Base-by-base conservation (phyloP, 306 rosid species). In the Dryas alaskensis region DNA sequence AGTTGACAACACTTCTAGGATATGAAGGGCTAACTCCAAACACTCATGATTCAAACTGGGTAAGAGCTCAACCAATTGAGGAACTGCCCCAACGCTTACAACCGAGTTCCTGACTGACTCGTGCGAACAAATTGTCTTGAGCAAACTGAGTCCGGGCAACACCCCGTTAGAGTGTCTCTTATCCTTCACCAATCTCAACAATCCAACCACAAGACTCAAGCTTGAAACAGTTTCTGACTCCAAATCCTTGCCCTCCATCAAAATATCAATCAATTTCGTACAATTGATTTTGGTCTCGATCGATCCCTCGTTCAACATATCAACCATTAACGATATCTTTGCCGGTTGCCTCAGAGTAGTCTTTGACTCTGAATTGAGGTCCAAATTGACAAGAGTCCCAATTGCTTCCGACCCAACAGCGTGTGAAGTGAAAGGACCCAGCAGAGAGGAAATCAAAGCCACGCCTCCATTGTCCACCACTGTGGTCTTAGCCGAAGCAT, bases 361-460 rank as follows among this genome's bases (percentile, higher is more conserved):
- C 83, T 78, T 87, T 42, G 80, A 60, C 65, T 89, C 91, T 17
- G 70, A 73, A 73, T 73, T 77, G 39, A 87, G 79, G 10, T 76
- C 84, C 83, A 92, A 80, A 61, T 83, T 85, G 65, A 84, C 92
- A 0, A 92, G 87, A 57, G 87, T 92, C 65, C 92, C 97, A 73
- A 92, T 73, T 1, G 80, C 91, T 81, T 89, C 92, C 0, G 97
- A 87, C 39, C 97, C 97, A 76, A 92, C 92, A 0, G 92, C 91
- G 14, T 92, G 87, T 2, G 97, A 92, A 58, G 97, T 87, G 72
- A 92, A 92, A 75, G 89, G 92, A 67, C 97, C 96, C 57, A 92
- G 45, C 40, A 87, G 49, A 46, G 92, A 86, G 19, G 84, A 79
- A 73, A 89, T 69, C 77, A 86, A 69, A 64, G 72, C 68, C 14